These are phyloP conservation scores for Trapa bicornis DNA, from an alignment of 345 rosid species.

Conservation along the genomic window DNA sequence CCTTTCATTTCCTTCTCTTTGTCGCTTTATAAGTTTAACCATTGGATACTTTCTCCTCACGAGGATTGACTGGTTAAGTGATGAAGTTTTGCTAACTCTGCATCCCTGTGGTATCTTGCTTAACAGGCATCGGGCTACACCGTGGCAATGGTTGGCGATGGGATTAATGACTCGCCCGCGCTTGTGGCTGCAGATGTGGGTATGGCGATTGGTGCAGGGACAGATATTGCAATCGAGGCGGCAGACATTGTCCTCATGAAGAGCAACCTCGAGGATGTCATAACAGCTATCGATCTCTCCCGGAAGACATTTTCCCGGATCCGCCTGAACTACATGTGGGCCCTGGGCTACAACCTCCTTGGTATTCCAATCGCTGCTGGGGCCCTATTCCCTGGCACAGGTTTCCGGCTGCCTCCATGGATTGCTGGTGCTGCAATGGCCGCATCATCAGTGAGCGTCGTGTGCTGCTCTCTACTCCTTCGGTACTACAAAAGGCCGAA, in stretches of 20 bases:
- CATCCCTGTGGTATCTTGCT: not conserved
- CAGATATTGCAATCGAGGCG: constrained; percentile 90
- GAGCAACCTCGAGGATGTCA: constrained; percentile 87
- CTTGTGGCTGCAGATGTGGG: constrained; percentile 93
- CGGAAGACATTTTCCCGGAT: constrained; percentile 71
- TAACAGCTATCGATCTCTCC: constrained; percentile 83
- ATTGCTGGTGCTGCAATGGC: constrained; percentile 99
- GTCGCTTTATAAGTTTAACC: not conserved
- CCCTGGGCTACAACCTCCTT: constrained; percentile 71
- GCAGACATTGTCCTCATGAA: constrained; percentile 94
- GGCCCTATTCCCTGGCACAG: constrained; percentile 46
- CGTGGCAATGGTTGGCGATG: constrained; percentile 97
- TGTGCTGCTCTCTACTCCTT: constrained; percentile 73
- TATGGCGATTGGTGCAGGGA: constrained; percentile 96
- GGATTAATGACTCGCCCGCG: constrained; percentile 86
- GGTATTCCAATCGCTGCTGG: constrained; percentile 90
- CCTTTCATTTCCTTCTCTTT: not conserved
- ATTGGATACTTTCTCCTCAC: not conserved
- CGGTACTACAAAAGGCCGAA: constrained; percentile 62
- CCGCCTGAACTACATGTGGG: constrained; percentile 90
- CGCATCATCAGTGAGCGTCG: constrained; percentile 90
- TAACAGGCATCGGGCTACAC: constrained; percentile 50
- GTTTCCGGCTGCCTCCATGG: constrained; percentile 89
- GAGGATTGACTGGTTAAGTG: no score
- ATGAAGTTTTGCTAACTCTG: not conserved